Conservation (phyloP, 2,329 filamentous ascomycete species). For the Arthrobotrys sphaeroides region DNA sequence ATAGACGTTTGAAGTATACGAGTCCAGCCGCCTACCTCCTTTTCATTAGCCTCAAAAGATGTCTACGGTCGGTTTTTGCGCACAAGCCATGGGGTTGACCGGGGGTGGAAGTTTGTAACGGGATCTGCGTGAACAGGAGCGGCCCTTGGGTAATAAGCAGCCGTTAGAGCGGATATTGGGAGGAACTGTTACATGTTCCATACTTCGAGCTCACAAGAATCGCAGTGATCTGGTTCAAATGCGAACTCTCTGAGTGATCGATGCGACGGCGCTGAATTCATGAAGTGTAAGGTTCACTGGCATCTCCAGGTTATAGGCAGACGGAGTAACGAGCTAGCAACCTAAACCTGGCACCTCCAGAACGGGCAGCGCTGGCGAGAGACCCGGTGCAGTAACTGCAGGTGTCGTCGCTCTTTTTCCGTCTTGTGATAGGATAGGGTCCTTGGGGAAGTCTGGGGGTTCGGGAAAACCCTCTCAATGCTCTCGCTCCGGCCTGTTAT, state of each 20-base stretch:
- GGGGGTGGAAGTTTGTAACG: conserved; percentile 26
- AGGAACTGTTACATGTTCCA: no score
- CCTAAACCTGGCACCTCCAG: conserved; percentile 7
- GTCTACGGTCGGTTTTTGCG: conserved; percentile 3
- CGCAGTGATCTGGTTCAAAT: background rate
- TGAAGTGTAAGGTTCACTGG: background rate
- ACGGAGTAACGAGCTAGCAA: conserved; percentile 18
- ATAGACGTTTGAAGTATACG: conserved; percentile 48
- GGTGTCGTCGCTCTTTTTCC: conserved; percentile 25
- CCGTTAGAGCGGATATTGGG: background rate
- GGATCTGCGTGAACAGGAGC: conserved; percentile 22
- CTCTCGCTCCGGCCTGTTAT: background rate
- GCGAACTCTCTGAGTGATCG: background rate
- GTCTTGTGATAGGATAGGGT: conserved; percentile 18
- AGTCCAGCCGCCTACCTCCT: conserved; percentile 38
- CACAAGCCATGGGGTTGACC: conserved; percentile 3
- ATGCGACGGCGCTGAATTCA: background rate
- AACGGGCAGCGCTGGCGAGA: conserved; percentile 11
- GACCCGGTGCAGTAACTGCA: conserved; percentile 23
- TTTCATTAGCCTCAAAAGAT: conserved; percentile 41
- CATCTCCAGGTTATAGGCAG: conserved; percentile 10
- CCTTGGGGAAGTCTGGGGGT: background rate
- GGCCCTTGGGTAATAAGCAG: conserved; percentile 26
- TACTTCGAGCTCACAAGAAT: background rate
- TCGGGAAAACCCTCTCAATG: conserved; percentile 10